A percentile compares a stretch with the other conserved stretches of the same genome.
Conservation (phyloP, 176 grass and related monocot species). For the Carex parvula region DNA sequence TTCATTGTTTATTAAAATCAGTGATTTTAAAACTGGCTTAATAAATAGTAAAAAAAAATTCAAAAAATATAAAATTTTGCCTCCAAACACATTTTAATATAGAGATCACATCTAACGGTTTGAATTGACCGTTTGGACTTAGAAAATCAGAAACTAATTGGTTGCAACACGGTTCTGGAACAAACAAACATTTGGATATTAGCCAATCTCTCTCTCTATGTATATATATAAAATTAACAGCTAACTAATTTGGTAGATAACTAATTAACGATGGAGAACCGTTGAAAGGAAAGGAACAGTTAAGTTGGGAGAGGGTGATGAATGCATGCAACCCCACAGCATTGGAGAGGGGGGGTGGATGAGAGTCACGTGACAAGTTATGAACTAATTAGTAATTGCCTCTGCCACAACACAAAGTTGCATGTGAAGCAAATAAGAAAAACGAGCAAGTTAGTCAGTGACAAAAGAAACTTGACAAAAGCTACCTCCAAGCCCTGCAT, state of each 20-base stretch:
- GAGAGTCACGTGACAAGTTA: slow-evolving; percentile 30
- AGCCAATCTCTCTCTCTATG: too few relatives aligned
- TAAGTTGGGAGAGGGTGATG: neutral
- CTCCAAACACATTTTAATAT: too few relatives aligned
- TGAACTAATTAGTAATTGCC: slow-evolving; percentile 34
- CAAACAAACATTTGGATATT: too few relatives aligned
- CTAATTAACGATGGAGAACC: neutral
- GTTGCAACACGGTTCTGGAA: too few relatives aligned
- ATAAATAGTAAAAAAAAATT: too few relatives aligned
- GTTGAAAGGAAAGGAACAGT: neutral
- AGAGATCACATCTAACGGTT: too few relatives aligned
- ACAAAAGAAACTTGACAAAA: slow-evolving; percentile 23
- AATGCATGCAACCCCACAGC: neutral
- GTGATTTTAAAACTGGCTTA: too few relatives aligned
- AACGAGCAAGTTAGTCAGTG: neutral
- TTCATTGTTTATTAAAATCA: too few relatives aligned
- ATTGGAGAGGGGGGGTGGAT: slow-evolving; percentile 19
- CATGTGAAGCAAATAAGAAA: slow-evolving; percentile 8
- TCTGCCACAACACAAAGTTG: slow-evolving; percentile 27
- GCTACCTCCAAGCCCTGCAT: neutral
- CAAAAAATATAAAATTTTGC: too few relatives aligned
- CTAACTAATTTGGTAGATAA: neutral
- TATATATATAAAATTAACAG: too few relatives aligned
- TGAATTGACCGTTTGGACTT: too few relatives aligned
- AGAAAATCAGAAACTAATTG: too few relatives aligned